Conservation (phyloP, 164 flowering plant genomes). For the Sedum album region DNA sequence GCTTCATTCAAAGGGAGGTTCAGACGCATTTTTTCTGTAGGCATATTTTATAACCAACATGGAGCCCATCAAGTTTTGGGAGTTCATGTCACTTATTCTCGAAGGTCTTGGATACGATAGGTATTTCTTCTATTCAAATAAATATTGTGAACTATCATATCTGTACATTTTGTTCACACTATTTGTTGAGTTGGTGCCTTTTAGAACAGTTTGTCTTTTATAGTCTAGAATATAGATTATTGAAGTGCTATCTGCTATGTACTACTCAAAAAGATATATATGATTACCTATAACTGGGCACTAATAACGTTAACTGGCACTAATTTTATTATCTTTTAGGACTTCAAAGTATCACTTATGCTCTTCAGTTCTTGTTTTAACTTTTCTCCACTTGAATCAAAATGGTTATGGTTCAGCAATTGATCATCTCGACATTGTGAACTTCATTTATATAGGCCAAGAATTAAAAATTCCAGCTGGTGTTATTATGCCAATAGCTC, state of each 20-base stretch:
- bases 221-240: background rate
- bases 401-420: background rate
- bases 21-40: conserved; percentile 31
- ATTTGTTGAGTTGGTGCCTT: background rate
- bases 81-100: conserved; percentile 73
- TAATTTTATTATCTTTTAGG: background rate
- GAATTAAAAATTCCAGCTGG: conserved; percentile 75
- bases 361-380: background rate
- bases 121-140: conserved; percentile 22
- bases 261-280: background rate
- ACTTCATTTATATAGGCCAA: conserved; percentile 60
- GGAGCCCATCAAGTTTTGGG: conserved; percentile 98
- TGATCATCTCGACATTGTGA: conserved; percentile 20
- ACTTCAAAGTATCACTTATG: background rate
- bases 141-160: background rate
- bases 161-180: background rate
- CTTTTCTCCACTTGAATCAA: background rate
- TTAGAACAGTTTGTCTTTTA: background rate
- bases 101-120: conserved; percentile 97
- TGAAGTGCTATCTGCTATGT: background rate
- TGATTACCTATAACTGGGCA: background rate
- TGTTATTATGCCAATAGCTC: conserved; percentile 89
- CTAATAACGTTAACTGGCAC: background rate
- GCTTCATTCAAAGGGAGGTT: background rate
- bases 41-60: conserved; percentile 89